phyloP scores from a whole-genome alignment of 2,329 filamentous ascomycete species.

The Botryotinia narcissicola region DNA sequence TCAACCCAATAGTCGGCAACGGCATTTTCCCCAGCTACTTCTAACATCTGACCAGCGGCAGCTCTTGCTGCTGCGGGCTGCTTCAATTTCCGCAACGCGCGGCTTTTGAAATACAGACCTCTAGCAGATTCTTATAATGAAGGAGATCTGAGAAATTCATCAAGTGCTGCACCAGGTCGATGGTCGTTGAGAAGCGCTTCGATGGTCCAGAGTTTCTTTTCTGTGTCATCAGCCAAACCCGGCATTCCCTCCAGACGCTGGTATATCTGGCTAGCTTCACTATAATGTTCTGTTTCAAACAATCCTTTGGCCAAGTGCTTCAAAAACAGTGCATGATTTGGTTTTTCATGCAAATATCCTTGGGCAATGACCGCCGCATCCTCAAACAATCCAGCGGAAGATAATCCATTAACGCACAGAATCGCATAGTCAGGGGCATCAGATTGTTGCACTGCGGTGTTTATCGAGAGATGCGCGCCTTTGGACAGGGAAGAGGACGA shows the following conservation, averaged over 20 bases:
- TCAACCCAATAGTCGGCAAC: slow-evolving; percentile 6
- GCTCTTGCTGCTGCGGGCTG: slow-evolving; percentile 8
- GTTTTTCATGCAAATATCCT: slow-evolving; percentile 11
- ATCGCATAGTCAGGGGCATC: slow-evolving; percentile 7
- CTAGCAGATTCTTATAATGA: neutral
- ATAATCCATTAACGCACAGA: slow-evolving; percentile 2
- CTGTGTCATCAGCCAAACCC: neutral
- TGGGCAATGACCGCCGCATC: slow-evolving; percentile 8
- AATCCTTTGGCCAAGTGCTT: slow-evolving; percentile 12
- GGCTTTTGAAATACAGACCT: neutral
- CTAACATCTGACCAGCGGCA: slow-evolving; percentile 6
- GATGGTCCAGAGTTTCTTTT: slow-evolving; percentile 11
- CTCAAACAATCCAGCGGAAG: slow-evolving; percentile 6
- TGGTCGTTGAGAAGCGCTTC: slow-evolving; percentile 11
- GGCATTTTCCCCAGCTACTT: neutral
- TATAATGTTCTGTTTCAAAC: slow-evolving; percentile 12
- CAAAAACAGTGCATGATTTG: slow-evolving; percentile 7
- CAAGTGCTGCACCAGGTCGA: slow-evolving; percentile 11
- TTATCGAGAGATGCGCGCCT: neutral
- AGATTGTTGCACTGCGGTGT: neutral
- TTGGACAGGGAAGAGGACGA: neutral
- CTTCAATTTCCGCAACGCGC: slow-evolving; percentile 7
- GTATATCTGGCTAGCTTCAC: slow-evolving; percentile 13
- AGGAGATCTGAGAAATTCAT: neutral
- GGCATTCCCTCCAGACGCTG: slow-evolving; percentile 8